Evolutionary conservation across 208 protist species (phyloP).

Genomic region (Acanthamoeba pearcei): DNA sequence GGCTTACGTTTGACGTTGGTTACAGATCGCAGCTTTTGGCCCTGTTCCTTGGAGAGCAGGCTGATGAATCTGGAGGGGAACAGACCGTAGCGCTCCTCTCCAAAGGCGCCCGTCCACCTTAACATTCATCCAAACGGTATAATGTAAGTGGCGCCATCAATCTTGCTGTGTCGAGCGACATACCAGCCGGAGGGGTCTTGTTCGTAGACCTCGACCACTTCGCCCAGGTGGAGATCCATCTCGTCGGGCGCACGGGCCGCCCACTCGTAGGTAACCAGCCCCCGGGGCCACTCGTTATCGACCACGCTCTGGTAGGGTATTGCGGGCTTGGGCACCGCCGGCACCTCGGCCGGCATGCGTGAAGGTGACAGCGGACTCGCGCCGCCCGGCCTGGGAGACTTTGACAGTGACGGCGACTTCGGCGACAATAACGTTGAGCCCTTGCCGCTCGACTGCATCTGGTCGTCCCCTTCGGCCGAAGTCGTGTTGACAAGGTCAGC

Average conservation of each 20-base stretch:
- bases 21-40: not conserved
- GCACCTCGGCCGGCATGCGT: not conserved
- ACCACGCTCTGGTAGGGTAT: not conserved
- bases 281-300: constrained; percentile 11
- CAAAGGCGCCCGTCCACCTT: constrained; percentile 66
- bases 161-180: too few relatives aligned
- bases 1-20: constrained; percentile 16
- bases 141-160: too few relatives aligned
- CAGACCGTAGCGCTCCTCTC: constrained; percentile 57
- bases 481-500: not conserved
- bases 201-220: constrained; percentile 52
- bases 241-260: not conserved
- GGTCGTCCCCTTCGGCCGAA: too few relatives aligned
- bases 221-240: constrained; percentile 56
- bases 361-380: not conserved
- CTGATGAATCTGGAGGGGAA: constrained; percentile 32
- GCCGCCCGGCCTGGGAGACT: too few relatives aligned
- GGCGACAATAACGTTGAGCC: too few relatives aligned
- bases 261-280: constrained; percentile 2
- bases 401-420: too few relatives aligned
- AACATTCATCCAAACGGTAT: too few relatives aligned
- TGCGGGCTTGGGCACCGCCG: not conserved
- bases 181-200: constrained; percentile 39
- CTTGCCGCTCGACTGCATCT: too few relatives aligned
- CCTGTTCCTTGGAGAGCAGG: constrained; percentile 13